Conservation (phyloP, 352 stramenopile species). For the Phytopythium litorale region DNA sequence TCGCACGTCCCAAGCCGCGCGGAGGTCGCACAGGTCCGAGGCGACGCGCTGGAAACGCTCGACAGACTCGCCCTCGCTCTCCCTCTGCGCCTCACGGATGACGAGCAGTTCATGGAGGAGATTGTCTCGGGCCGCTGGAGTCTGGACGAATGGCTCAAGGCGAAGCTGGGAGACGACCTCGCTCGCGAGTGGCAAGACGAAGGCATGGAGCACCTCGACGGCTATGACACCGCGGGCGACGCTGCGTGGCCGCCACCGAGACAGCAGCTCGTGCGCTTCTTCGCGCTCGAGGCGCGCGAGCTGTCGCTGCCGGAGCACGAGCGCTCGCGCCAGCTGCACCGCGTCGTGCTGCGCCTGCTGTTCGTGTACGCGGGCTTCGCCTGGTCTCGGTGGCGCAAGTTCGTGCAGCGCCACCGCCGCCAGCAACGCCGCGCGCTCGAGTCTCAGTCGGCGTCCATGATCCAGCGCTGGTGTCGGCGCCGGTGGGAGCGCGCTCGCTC, state of each 20-base stretch:
- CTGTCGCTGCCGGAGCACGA: constrained; percentile 40
- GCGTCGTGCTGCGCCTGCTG: constrained; percentile 58
- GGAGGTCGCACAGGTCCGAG: constrained; percentile 35
- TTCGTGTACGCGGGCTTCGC: constrained; percentile 58
- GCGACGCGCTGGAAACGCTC: constrained; percentile 37
- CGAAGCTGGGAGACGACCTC: constrained; percentile 6
- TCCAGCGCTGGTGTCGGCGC: constrained; percentile 47
- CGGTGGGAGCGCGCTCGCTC: constrained; percentile 12
- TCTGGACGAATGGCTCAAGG: constrained; percentile 38
- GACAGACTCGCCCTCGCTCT: constrained; percentile 31
- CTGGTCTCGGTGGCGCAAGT: constrained; percentile 49
- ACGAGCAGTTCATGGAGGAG: constrained; percentile 31
- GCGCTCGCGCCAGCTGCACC: constrained; percentile 28
- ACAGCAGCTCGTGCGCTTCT: constrained; percentile 29
- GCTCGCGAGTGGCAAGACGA: constrained; percentile 47
- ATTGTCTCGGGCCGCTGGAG: constrained; percentile 36
- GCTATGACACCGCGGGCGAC: neutral
- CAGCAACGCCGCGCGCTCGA: constrained; percentile 26
- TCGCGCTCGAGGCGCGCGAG: constrained; percentile 40
- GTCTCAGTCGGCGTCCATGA: constrained; percentile 13
- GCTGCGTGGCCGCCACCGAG: neutral
- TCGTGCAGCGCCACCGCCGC: constrained; percentile 30
- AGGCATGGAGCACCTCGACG: constrained; percentile 12
- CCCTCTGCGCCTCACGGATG: constrained; percentile 32
- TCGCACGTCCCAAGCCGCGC: constrained; percentile 14